A percentile compares a stretch with the other conserved stretches of the same genome.
phyloP scores from a whole-genome alignment of 805 yeast species.

The Cyberlindnera euphorbiae region DNA sequence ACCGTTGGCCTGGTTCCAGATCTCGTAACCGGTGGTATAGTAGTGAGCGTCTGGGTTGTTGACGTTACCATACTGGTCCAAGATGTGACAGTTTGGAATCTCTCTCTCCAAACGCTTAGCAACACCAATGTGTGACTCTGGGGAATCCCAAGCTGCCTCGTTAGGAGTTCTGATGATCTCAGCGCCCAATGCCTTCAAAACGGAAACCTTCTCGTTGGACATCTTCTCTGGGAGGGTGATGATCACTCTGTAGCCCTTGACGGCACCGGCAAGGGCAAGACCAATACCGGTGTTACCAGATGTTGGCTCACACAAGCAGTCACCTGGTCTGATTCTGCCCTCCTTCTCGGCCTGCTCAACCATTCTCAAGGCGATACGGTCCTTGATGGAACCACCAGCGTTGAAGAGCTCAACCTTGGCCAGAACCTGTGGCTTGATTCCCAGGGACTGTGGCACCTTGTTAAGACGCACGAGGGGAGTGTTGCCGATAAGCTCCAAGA shows the following conservation, averaged over 20 bases:
- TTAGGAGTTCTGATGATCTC: conserved; percentile 89
- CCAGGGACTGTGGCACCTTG: conserved; percentile 70
- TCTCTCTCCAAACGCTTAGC: conserved; percentile 76
- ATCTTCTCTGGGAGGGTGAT: conserved; percentile 88
- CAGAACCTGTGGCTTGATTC: conserved; percentile 64
- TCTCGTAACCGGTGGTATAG: conserved; percentile 79
- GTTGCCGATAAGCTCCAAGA: conserved; percentile 77
- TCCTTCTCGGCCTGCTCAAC: conserved; percentile 76
- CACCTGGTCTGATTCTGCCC: conserved; percentile 82
- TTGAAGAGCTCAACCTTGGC: conserved; percentile 82
- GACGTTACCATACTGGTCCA: conserved; percentile 76
- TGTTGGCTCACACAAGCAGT: conserved; percentile 85
- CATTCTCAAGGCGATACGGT: conserved; percentile 84
- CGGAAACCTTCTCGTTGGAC: conserved; percentile 88
- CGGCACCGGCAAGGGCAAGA: conserved; percentile 81
- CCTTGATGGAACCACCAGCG: conserved; percentile 89
- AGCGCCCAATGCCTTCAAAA: conserved; percentile 83
- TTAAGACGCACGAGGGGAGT: conserved; percentile 76
- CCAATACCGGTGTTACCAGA: conserved; percentile 93
- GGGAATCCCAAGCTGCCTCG: conserved; percentile 90
- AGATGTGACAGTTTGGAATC: conserved; percentile 77
- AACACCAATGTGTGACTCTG: conserved; percentile 87
- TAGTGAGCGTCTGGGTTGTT: conserved; percentile 84
- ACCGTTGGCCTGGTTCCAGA: conserved; percentile 75
- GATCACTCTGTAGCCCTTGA: conserved; percentile 80